phyloP scores from a whole-genome alignment of 2,329 filamentous ascomycete genomes.

The Sclerotinia glacialis region DNA sequence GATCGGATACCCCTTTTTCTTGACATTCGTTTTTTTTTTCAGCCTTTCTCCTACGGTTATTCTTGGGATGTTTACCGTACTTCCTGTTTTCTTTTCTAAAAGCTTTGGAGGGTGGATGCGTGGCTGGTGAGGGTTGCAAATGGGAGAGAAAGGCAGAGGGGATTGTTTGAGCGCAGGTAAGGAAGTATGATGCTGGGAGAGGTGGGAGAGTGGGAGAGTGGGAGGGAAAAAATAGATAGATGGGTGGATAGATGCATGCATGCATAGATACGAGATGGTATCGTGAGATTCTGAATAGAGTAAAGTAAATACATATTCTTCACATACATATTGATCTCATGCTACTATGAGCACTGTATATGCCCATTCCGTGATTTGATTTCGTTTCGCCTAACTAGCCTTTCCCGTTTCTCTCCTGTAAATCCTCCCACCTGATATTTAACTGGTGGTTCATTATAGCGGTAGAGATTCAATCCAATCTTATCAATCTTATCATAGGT shows the following conservation, averaged over 20 bases:
- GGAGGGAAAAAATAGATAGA: not conserved
- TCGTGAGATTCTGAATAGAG: not conserved
- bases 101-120: not conserved
- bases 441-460: no score
- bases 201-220: no score
- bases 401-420: no score
- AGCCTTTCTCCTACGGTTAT: not conserved
- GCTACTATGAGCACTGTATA: not conserved
- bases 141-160: not conserved
- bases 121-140: not conserved
- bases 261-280: not conserved
- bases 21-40: not conserved
- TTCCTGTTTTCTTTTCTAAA: constrained; percentile 7
- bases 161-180: not conserved
- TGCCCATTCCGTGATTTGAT: not conserved
- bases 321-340: not conserved
- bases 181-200: not conserved
- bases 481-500: no score
- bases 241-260: not conserved
- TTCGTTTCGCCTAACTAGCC: not conserved
- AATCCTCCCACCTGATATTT: no score
- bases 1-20: constrained; percentile 12
- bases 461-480: no score
- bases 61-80: not conserved
- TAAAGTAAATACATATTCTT: not conserved